Base-by-base conservation (phyloP, 1,284 basidiomycete species). In the Microbotryum lychnidis-dioicae region DNA sequence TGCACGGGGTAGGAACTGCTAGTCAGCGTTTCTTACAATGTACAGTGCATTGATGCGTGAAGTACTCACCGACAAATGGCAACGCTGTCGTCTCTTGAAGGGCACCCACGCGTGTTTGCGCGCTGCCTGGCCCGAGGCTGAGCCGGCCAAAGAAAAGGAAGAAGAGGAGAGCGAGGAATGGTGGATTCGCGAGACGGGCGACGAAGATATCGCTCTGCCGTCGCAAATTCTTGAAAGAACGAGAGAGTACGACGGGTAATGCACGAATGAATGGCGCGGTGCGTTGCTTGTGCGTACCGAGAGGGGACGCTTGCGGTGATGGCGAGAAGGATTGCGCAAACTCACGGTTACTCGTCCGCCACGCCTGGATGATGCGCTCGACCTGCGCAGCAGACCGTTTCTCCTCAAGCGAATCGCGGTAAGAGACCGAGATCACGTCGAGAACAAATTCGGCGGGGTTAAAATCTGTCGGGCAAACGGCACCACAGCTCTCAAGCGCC, bases 41-140 rank as follows among this genome's bases (percentile, higher is more conserved):
- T 62, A 50, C 4, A 60, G 59, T 6, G 57, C 16, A 1, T 55
- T 59, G 50, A 50, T 7, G 54, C 25, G 47, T 14, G 16, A 58
- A 10, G 9, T 18, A 23, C 25, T 45, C 18, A 57, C 65, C 56
- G 23, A 72, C 63, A 48, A 57, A 61, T 20, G 66, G 60, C 14
- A 63, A 53, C 2, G 59, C 68, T 1, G 67, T 61, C 37, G 65
- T 67, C 52, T 73, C 63, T 44, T 71, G 70, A 10, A 73, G 33
- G 10, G 69, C 57, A 62, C 78, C 79, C 37, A 80, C 75, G 1
- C 77, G 73, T 63, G 77, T 75, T 65, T 80, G 79, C 0, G 76
- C 75, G 23, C 76, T 75, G 37, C 67, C 56, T 2, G 77, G 75
- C 0, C 76, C 75, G 4, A 51, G 18, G 3, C 60, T 71, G 14